Base-by-base conservation (phyloP, 2,329 filamentous ascomycete species). In the Bimuria novae-zelandiae region DNA sequence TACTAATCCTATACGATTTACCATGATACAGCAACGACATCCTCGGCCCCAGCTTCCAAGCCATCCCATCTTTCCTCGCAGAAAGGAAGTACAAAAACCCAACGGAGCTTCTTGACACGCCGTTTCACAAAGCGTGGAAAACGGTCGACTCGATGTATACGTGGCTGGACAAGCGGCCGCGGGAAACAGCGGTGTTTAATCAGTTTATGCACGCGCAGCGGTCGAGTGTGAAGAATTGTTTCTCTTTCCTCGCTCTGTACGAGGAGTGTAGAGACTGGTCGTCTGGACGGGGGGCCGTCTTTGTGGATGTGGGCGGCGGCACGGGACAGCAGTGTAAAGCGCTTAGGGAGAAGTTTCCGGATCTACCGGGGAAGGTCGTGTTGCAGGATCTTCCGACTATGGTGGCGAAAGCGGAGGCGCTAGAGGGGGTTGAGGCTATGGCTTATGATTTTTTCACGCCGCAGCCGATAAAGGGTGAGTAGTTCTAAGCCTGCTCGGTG, bases 251-350 rank as follows among this genome's bases (percentile, higher is more conserved):
- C 2, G 16, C 37, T 2, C 23, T 53, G 10, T 25, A 44, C 7
- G 16, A 48, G 27, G 40, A 56, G 16, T 16, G 11, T 23, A 17
- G 19, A 22, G 37, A 40, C 3, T 53, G 44, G 40, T 21, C 40
- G 5, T 17, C 44, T 1, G 50, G n/a, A n/a, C n/a, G 46, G 6
- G 35, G 45, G 7, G 35, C 54, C 5, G 14, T 52, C 1, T 56
- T 59, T 17, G 54, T 59, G 10, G 56, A 59, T 47, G 45, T 59
- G 0, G 57, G 57, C 17, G 57, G 57, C 12, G 57, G 57, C 8
- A 39, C 39, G 12, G 57, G 57, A 14, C 55, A 57, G 14, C 55
- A 57, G 27, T 52, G 48, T 22, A 16, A 30, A 12, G 36, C 23
- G 11, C 11, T 53, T 11, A 46, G 40, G 21, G 23, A 39, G 22